phyloP scores from a whole-genome alignment of 768 basidiomycete genomes.

The Boletus vermiculosoides region DNA sequence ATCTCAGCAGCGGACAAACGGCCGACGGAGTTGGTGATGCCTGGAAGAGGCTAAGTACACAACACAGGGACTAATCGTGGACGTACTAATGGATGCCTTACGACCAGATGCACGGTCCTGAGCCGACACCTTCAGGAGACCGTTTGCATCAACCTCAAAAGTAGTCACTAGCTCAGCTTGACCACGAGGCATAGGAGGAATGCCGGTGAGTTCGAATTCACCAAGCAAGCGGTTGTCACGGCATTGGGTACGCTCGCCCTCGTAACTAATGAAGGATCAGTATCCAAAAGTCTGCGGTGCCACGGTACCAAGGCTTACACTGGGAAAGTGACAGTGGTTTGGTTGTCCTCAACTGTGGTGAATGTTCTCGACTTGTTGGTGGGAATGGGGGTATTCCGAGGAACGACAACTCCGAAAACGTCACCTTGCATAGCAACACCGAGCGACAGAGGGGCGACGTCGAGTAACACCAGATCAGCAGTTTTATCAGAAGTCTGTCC shows the following conservation, averaged over 20 bases:
- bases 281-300: neutral
- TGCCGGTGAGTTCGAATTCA: conserved; percentile 98
- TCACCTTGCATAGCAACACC: conserved; percentile 99
- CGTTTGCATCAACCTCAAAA: conserved; percentile 99
- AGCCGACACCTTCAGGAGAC: conserved; percentile 98
- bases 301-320: conserved; percentile 53
- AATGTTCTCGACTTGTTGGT: conserved; percentile 99
- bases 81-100: conserved; percentile 94
- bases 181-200: conserved; percentile 98
- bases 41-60: conserved; percentile 37
- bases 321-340: conserved; percentile 99
- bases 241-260: conserved; percentile 99
- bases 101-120: conserved; percentile 98
- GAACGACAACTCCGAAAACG: conserved; percentile 99
- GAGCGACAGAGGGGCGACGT: conserved; percentile 96
- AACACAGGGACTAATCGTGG: neutral
- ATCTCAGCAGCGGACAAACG: conserved; percentile 97
- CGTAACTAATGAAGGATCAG: conserved; percentile 57
- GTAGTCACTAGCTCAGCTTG: conserved; percentile 99
- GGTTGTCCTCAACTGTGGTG: conserved; percentile 99
- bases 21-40: conserved; percentile 98
- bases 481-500: conserved; percentile 99
- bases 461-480: conserved; percentile 95
- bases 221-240: conserved; percentile 98
- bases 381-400: conserved; percentile 98